Evolutionary conservation across 805 yeast genomes (phyloP), one percentile per base, ranked within the genome.

Genomic region (Millerozyma acaciae): DNA sequence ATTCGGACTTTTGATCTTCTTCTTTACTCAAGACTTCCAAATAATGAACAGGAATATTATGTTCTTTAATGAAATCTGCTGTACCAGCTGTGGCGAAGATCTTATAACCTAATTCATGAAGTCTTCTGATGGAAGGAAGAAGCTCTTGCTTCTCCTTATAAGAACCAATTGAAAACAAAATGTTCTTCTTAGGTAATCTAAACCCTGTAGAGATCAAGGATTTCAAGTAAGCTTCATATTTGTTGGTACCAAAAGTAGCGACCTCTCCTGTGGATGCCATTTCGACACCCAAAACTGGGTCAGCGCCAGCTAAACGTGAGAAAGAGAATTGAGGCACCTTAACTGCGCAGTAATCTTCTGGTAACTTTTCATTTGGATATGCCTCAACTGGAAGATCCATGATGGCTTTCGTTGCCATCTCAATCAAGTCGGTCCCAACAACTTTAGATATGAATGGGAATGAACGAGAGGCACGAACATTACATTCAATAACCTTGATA

Each of bases 41-140:
- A 66, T 87, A 94, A 66, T 88, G 89, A 39, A 93, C 97, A 34
- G 97, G 95, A 45, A 93, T 74, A 32, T 80, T 84, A 60, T 93
- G 96, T 64, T 93, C 98, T 60, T 85, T 87, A 52, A 93, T 80
- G 69, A 93, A 93, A 64, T 93, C 98, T 44, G 97, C 96, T 45
- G 99, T 93, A 71, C 99, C 99, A 18, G 97, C 87, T 45, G 99
- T 93, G 27, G 97, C 99, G 66, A 88, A 94, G 51, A 93, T 69
- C 52, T 82, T 81, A 75, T 71, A 93, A 38, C 96, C 97, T 61
- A 86, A 65, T 57, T 84, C 85, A 60, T 79, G 70, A 40, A 93
- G 70, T 57, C 79, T 84, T 62, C 73, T 72, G 47, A 93, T 87
- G 18, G 90, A 75, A 34, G 99, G 97, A 45, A 93, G 66, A 51